Evolutionary conservation across 2,329 filamentous ascomycete species (phyloP), one percentile per base, ranked within the genome.

Genomic region (Penicillium sp.): DNA sequence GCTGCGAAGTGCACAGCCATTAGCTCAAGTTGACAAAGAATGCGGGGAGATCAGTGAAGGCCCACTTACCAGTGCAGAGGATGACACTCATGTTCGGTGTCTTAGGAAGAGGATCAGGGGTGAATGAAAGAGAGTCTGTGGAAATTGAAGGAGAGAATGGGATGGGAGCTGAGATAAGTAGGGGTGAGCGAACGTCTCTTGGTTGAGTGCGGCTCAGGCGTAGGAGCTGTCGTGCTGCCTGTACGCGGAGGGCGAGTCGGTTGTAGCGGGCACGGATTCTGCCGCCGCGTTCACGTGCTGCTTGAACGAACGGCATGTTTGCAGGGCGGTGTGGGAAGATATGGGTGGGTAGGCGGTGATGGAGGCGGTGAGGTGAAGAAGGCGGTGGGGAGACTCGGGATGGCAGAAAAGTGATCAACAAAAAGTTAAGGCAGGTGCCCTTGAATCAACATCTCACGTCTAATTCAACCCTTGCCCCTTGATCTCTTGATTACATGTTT

Each of bases 11-110:
- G 48, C 40, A 22, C 31, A 40, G 28, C 47, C 39, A 52, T 44
- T 54, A 48, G 44, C 51, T 43, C 29, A 49, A 37, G 51, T 29
- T 36, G 46, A 50, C 47, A 40, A 60, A 59, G 54, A 55, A 49
- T 44, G 52, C 44, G 50, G 50, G 48, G 42, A 53, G 46, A 32
- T 44, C 23, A 36, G 44, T 23, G 9, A 11, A 16, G 27, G 16
- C 13, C 34, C 24, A 58, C 74, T 65, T 69, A 83, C 81, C 81
- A 50, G 81, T 85, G 60, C 81, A 84, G 29, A 85, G 72, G 61
- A 85, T 84, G 51, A 85, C 81, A 56, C 79, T 83, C 81, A 84
- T 84, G 7, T 55, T 66, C 52, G 36, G 6, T 32, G 14, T 20
- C 3, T 20, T 4, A 20, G 18, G 3, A 3, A 31, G 13, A 3